Base-by-base conservation (phyloP, 1,284 basidiomycete species). In the Uromyces viciae-fabae region DNA sequence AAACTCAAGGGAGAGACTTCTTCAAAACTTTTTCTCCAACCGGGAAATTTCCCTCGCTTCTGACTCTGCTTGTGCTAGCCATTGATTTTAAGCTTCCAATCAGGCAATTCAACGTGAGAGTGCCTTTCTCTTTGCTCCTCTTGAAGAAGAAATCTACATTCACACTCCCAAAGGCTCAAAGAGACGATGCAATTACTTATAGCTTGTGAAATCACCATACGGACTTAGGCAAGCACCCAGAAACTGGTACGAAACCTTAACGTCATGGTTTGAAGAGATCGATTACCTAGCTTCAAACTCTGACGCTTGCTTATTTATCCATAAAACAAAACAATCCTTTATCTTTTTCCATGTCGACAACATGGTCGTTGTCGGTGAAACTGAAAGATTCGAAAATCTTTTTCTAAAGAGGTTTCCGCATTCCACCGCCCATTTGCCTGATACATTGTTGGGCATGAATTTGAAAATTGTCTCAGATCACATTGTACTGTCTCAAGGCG, bases 71-170 rank as follows among this genome's bases (percentile, higher is more conserved):
- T 0, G 85, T 87, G 0, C 81, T 88, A 0, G 87, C 87, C 7
- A 85, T 87, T 1, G 17, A 72, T 2, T 60, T 85, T 33, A 84
- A 86, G 58, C 82, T 82, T 25, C 84, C 87, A 42, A 68, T 88
- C 0, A 84, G 87, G 54, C 86, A 87, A 56, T 85, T 88, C 28
- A 86, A 89, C 82, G 84, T 89, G 66, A 87, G 33, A 84, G 83
- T 0, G 87, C 87, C 0, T 89, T 86, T 80, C 84, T 88, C 0
- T 87, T 88, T 82, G 87, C 87, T 0, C 52, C 84, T 0, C 84
- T 90, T 0, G 84, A 87, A 0, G 87, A 88, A 64, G 84, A 85
- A 0, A 84, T 88, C 40, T 88, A 87, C 82, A 85, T 87, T 84
- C 79, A 83, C 28, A 84, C 85, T 0, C 86, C 86, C 0, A 83